A percentile compares a stretch with the other conserved stretches of the same genome.
These are phyloP conservation scores for Galerina marginata DNA, from an alignment of 768 basidiomycete species.

Conservation along the genomic window DNA sequence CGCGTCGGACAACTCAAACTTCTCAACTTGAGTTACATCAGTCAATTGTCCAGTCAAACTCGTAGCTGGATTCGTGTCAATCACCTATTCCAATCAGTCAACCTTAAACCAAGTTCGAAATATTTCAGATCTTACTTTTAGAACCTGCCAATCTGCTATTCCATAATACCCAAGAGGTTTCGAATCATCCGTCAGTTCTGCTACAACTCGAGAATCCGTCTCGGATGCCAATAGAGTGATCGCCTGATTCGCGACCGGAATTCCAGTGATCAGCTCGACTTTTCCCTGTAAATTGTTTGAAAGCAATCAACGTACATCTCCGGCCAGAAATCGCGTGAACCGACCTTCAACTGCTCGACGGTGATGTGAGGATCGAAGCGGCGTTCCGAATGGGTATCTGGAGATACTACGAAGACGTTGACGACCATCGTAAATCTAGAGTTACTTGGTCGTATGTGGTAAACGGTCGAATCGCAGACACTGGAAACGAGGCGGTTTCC, in stretches of 20 bases:
- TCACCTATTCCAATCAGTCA: slow-evolving; percentile 49
- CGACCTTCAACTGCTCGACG: slow-evolving; percentile 83
- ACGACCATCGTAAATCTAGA: slow-evolving; percentile 33
- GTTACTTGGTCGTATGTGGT: too few species aligned
- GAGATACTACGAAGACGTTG: slow-evolving; percentile 81
- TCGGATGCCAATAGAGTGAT: slow-evolving; percentile 69
- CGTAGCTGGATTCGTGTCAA: slow-evolving; percentile 75
- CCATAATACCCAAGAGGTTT: slow-evolving; percentile 78
- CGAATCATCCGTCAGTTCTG: slow-evolving; percentile 66
- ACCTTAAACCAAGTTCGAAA: background rate
- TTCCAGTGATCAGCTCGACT: slow-evolving; percentile 91
- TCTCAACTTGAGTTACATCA: slow-evolving; percentile 87
- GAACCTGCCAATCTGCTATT: slow-evolving; percentile 74
- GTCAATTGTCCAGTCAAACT: slow-evolving; percentile 84
- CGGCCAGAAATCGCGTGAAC: slow-evolving; percentile 12
- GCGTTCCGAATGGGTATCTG: slow-evolving; percentile 90
- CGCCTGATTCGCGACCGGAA: slow-evolving; percentile 73
- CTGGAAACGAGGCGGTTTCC: too few species aligned
- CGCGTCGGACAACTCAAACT: slow-evolving; percentile 85
- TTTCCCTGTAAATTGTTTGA: slow-evolving; percentile 56
- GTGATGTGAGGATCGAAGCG: slow-evolving; percentile 78
- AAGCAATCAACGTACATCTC: slow-evolving; percentile 21
- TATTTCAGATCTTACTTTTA: slow-evolving; percentile 61
- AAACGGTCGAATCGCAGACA: too few species aligned
- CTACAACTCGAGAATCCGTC: slow-evolving; percentile 53